phyloP scores from a whole-genome alignment of 495 filamentous ascomycete genomes.

The Neurospora hispaniola region DNA sequence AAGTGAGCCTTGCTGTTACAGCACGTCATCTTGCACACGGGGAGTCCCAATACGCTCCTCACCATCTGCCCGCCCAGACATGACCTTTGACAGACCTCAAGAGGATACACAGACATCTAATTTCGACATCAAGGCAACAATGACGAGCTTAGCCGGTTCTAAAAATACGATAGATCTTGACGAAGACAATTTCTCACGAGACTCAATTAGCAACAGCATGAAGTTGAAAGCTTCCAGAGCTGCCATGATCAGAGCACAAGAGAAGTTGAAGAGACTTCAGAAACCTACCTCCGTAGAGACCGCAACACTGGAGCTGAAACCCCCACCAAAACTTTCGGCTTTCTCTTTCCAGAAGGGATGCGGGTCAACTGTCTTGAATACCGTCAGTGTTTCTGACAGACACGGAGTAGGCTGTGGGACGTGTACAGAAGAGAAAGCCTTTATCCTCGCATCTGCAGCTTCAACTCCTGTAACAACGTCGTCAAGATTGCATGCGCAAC shows the following conservation, averaged over 20 bases:
- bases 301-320: background rate
- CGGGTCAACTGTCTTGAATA: background rate
- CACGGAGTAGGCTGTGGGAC: background rate
- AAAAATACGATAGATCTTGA: background rate
- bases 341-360: background rate
- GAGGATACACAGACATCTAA: background rate
- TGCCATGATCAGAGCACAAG: conserved; percentile 8
- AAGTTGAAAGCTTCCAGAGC: conserved; percentile 20
- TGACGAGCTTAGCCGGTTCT: background rate
- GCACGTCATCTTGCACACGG: background rate
- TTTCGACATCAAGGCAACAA: background rate
- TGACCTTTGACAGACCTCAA: background rate
- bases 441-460: background rate
- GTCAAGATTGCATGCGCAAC: background rate
- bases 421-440: background rate
- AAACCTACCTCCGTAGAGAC: background rate
- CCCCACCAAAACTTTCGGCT: background rate
- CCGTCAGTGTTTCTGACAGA: background rate
- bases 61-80: background rate
- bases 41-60: background rate
- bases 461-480: background rate
- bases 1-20: conserved; percentile 5
- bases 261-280: background rate
- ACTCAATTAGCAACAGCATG: conserved; percentile 3
- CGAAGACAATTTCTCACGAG: background rate